Percentiles rank a stretch among this genome's conserved stretches.
Conservation (phyloP, 768 basidiomycete species). For the Boletus rubroflammeus region DNA sequence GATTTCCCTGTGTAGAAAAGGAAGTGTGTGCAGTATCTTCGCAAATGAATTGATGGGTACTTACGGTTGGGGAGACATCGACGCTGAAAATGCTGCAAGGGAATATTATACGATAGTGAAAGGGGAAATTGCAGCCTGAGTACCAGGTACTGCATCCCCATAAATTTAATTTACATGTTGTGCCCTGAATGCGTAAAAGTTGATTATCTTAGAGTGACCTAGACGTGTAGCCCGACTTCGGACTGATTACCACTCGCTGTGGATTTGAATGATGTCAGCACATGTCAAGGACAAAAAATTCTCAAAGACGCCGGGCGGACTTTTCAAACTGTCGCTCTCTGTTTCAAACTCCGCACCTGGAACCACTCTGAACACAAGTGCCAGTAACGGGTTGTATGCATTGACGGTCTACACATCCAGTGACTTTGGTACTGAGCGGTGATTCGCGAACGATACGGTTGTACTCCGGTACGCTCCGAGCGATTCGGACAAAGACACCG, state of each 20-base stretch:
- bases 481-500: not conserved
- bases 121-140: not conserved
- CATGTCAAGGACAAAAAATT: no score
- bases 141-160: not conserved
- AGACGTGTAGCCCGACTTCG: no score
- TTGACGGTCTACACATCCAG: no score
- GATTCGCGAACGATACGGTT: no score
- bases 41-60: not conserved
- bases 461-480: not conserved
- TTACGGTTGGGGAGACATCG: slow-evolving; percentile 1
- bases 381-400: no score
- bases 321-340: not conserved
- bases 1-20: not conserved
- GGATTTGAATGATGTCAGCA: no score
- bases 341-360: not conserved
- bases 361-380: no score
- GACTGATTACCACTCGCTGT: no score
- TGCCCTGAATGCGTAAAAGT: no score
- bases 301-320: not conserved
- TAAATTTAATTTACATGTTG: no score
- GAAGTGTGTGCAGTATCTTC: not conserved
- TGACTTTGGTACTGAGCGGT: no score
- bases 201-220: no score
- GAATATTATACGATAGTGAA: not conserved
- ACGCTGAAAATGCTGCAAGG: not conserved